Conservation (phyloP, 2,329 filamentous ascomycete genomes). For the Coleophoma cylindrospora region DNA sequence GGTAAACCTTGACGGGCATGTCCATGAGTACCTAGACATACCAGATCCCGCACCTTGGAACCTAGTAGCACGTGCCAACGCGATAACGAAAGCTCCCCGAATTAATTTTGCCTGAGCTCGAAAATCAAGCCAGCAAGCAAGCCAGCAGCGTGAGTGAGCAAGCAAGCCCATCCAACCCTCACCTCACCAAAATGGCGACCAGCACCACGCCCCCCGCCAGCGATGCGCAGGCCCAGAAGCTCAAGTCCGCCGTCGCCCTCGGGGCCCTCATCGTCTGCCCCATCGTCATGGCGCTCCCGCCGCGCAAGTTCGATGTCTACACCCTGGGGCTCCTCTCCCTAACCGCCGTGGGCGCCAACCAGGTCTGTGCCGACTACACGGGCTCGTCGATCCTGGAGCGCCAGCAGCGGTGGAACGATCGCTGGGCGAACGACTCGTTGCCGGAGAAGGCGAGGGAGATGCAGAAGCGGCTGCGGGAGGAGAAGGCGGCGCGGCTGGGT, state of each 20-base stretch:
- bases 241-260: constrained; percentile 29
- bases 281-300: constrained; percentile 48
- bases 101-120: neutral
- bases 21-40: neutral
- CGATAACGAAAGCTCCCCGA: neutral
- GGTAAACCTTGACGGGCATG: too few species aligned
- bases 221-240: neutral
- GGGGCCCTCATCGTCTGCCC: constrained; percentile 46
- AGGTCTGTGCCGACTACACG: constrained; percentile 22
- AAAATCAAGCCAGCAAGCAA: neutral
- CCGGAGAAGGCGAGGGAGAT: constrained; percentile 18
- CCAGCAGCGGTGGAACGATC: constrained; percentile 7
- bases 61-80: neutral
- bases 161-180: neutral
- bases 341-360: constrained; percentile 21
- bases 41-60: neutral
- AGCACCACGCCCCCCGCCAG: constrained; percentile 3
- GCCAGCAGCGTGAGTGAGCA: neutral
- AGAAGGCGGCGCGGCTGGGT: constrained; percentile 10
- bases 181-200: constrained; percentile 6
- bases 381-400: constrained; percentile 19
- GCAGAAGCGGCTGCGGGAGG: constrained; percentile 16
- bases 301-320: constrained; percentile 57
- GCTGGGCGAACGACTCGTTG: constrained; percentile 3
- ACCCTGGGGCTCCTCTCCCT: constrained; percentile 46